Conservation (phyloP, 768 basidiomycete genomes). For the Mycena floridula region DNA sequence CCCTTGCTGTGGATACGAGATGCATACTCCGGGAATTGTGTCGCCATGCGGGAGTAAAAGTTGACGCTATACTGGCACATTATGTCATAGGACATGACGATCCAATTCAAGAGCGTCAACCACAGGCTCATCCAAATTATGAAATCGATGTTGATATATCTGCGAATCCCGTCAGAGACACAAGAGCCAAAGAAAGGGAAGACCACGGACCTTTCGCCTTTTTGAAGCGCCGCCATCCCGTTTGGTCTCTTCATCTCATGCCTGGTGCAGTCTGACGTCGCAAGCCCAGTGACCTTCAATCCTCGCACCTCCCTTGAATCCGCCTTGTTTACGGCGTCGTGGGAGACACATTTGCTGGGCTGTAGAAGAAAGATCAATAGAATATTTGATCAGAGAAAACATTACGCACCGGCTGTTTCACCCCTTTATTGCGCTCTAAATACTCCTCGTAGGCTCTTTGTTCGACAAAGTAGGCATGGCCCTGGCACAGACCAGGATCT, state of each 20-base stretch:
- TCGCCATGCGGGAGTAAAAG: slow-evolving; percentile 6
- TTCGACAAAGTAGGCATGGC: slow-evolving; percentile 14
- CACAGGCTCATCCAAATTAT: neutral
- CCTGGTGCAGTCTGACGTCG: slow-evolving; percentile 13
- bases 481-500: slow-evolving; percentile 13
- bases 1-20: too few species aligned
- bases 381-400: neutral
- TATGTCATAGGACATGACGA: slow-evolving; percentile 18
- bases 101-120: neutral
- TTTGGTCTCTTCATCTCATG: slow-evolving; percentile 10
- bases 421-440: slow-evolving; percentile 3
- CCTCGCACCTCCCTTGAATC: slow-evolving; percentile 7
- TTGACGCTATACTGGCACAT: slow-evolving; percentile 17
- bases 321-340: slow-evolving; percentile 11
- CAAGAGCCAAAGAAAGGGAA: too few species aligned
- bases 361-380: slow-evolving; percentile 4
- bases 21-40: neutral
- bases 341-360: slow-evolving; percentile 8
- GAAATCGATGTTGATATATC: neutral
- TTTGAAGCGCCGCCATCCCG: slow-evolving; percentile 13
- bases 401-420: slow-evolving; percentile 2
- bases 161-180: too few species aligned
- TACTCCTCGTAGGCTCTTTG: slow-evolving; percentile 11
- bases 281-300: slow-evolving; percentile 13
- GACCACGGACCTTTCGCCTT: slow-evolving; percentile 16